Evolutionary conservation across 805 yeast genomes (phyloP), one percentile per base, ranked within the genome.

Genomic region (Pichia paraexigua): DNA sequence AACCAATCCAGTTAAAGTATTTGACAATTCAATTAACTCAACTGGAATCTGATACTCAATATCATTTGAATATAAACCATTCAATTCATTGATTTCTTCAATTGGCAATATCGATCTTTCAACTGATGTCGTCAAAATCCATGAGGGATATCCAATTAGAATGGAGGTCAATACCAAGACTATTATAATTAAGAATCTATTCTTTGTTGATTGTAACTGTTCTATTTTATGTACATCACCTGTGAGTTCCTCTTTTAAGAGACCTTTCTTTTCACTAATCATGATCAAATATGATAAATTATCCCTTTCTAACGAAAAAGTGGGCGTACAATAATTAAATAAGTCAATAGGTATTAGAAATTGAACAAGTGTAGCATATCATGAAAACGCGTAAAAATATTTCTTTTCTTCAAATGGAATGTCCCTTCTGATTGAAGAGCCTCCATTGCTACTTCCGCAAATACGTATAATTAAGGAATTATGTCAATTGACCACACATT

Each of bases 61-160:
- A 24, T 49, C 68, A 63, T 57, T 66, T 59, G 20, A 55, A 52
- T 57, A 48, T 15, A 52, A 40, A 10, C 47, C 24, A 45, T 52
- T 54, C 41, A 65, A 43, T 13, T 46, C 28, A 44, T 69, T 61
- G 45, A 83, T 72, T 43, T 69, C 68, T 1, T 65, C 67, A 13
- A 70, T 60, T 17, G 87, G 87, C 40, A 86, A 69, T 40, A 74
- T 73, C 2, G 88, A 86, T 49, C 90, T 69, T 58, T 80, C 75
- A 20, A 83, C 77, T 3, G 79, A 67, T 5, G 92, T 83, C 20
- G 92, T 83, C 25, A 59, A 53, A 37, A 68, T 59, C 80, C 85
- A 85, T 50, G 82, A 61, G 6, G 91, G 90, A 7, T 75, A 58
- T 2, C 86, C 89, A 21, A 80, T 54, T 2, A 68, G 45, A 6